Conservation (phyloP, 306 rosid species). For the Rubus idaeus region DNA sequence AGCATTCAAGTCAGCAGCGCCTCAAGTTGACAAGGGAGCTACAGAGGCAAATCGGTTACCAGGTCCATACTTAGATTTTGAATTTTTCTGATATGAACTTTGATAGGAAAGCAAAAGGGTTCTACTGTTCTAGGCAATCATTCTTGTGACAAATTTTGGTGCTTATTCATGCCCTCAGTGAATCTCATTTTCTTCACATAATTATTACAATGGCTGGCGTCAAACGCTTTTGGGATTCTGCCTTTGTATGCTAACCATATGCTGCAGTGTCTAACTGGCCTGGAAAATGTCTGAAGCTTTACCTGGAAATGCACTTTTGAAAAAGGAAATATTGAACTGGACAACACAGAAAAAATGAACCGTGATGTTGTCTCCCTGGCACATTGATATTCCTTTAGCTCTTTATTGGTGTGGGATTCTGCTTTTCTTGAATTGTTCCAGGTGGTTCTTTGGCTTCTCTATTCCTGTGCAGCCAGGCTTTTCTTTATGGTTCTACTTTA, state of each 20-base stretch:
- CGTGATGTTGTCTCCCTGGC: conserved; percentile 27
- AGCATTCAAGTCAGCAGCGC: conserved; percentile 28
- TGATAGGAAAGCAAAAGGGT: neutral
- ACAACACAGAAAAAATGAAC: conserved; percentile 33
- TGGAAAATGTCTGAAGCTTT: conserved; percentile 23
- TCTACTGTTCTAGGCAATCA: conserved; percentile 6
- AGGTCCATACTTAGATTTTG: conserved; percentile 60
- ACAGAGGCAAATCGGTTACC: conserved; percentile 45
- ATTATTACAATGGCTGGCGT: neutral
- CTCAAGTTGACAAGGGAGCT: conserved; percentile 34
- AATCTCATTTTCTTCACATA: conserved; percentile 16
- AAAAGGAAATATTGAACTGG: conserved; percentile 32
- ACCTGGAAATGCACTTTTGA: conserved; percentile 35
- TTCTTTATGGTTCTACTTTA: conserved; percentile 30
- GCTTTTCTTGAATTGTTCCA: conserved; percentile 26
- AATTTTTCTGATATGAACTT: conserved; percentile 44
- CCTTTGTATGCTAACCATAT: conserved; percentile 23
- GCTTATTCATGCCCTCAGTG: conserved; percentile 35
- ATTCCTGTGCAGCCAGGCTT: conserved; percentile 34
- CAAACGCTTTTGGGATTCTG: conserved; percentile 30
- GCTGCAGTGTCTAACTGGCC: conserved; percentile 27
- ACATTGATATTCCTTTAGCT: neutral
- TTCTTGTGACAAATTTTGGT: conserved; percentile 24
- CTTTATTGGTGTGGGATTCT: conserved; percentile 17
- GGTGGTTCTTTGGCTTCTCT: conserved; percentile 36